Evolutionary conservation across 2,329 filamentous ascomycete species (phyloP).

Genomic region (Fusarium protoensiforme): DNA sequence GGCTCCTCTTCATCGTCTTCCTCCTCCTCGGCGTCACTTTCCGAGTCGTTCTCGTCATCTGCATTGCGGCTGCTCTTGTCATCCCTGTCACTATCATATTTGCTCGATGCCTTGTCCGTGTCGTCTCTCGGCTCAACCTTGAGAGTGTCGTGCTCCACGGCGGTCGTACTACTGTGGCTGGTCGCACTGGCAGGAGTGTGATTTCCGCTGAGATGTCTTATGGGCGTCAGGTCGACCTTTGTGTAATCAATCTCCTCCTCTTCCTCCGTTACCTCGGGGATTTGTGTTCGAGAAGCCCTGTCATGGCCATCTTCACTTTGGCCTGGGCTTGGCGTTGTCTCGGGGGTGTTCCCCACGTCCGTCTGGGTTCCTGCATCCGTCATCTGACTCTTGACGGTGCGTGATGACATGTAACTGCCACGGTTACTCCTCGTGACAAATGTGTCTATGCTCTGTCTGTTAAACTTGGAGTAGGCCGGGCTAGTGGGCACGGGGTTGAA

Average conservation of each 20-base stretch:
- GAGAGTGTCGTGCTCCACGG: constrained; percentile 33
- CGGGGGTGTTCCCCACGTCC: constrained; percentile 62
- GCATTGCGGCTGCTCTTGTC: constrained; percentile 43
- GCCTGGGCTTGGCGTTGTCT: constrained; percentile 65
- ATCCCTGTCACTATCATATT: constrained; percentile 40
- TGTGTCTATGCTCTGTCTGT: constrained; percentile 78
- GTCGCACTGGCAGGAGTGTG: constrained; percentile 33
- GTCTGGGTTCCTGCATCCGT: constrained; percentile 77
- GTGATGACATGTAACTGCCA: constrained; percentile 80
- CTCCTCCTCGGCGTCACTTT: constrained; percentile 29
- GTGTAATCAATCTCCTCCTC: constrained; percentile 70
- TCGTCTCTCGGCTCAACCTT: constrained; percentile 39
- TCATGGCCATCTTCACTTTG: constrained; percentile 64
- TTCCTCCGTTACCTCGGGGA: constrained; percentile 53
- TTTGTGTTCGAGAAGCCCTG: constrained; percentile 53
- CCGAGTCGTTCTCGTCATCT: constrained; percentile 38
- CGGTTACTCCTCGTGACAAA: constrained; percentile 69
- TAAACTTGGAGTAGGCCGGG: constrained; percentile 69
- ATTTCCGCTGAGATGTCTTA: constrained; percentile 56
- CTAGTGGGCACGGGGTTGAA: constrained; percentile 82
- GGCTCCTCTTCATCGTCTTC: constrained; percentile 64
- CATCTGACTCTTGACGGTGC: constrained; percentile 75
- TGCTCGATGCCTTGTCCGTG: constrained; percentile 39
- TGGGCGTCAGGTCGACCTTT: constrained; percentile 64
- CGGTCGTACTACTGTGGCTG: constrained; percentile 35